Conservation (phyloP, 2,329 filamentous ascomycete genomes). For the Exophiala calicioides region DNA sequence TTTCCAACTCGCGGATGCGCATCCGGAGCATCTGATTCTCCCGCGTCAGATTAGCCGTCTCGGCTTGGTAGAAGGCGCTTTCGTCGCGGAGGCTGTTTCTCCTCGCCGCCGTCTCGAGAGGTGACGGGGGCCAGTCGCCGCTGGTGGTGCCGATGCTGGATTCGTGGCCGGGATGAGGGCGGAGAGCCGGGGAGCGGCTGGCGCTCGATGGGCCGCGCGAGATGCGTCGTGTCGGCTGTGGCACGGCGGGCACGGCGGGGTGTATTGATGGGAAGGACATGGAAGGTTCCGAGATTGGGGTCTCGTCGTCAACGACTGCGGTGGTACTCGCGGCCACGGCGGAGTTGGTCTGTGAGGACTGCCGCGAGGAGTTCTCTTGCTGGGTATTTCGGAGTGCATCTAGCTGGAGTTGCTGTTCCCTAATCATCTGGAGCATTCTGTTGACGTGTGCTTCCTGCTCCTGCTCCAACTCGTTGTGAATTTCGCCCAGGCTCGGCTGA, state of each 20-base stretch:
- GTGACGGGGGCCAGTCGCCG: constrained; percentile 31
- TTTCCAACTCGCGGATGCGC: constrained; percentile 48
- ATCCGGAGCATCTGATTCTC: constrained; percentile 52
- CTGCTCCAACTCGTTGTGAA: constrained; percentile 54
- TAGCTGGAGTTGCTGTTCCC: constrained; percentile 49
- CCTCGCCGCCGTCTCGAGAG: constrained; percentile 28
- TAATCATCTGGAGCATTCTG: constrained; percentile 52
- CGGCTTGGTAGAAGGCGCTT: constrained; percentile 49
- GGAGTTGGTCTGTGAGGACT: constrained; percentile 24
- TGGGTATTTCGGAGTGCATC: constrained; percentile 42
- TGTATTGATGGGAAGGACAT: constrained; percentile 39
- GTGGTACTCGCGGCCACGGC: constrained; percentile 38
- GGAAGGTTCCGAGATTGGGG: constrained; percentile 46
- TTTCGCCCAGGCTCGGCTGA: constrained; percentile 50
- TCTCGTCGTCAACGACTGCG: constrained; percentile 46
- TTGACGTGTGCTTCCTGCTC: constrained; percentile 56
- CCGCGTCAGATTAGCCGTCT: constrained; percentile 47
- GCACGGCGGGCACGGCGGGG: constrained; percentile 36
- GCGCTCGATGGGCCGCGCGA: constrained; percentile 40
- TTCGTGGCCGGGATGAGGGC: constrained; percentile 32
- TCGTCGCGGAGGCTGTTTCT: constrained; percentile 48
- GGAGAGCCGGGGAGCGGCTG: constrained; percentile 40
- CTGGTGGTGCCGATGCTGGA: constrained; percentile 14
- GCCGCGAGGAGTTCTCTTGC: constrained; percentile 16
- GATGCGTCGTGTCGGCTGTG: constrained; percentile 37